A percentile compares a stretch with the other conserved stretches of the same genome.
These are phyloP conservation scores for Plantago elongata DNA, from an alignment of 257 asterid genomes.

Conservation along the genomic window DNA sequence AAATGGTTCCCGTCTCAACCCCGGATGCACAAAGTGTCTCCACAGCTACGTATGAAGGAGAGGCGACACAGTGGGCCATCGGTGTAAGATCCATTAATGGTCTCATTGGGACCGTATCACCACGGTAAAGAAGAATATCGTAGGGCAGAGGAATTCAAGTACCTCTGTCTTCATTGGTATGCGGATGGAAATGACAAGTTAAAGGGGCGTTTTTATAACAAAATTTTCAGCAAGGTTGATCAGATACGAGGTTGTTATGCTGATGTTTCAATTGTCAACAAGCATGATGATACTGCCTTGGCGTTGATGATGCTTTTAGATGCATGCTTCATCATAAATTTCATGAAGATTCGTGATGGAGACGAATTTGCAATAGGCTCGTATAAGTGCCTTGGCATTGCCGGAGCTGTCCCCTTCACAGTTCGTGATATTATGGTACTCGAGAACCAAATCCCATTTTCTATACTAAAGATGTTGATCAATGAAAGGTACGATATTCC, in stretches of 20 bases:
- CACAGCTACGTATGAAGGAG: background rate
- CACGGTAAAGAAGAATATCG: constrained; percentile 17
- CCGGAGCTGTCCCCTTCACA: background rate
- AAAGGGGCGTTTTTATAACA: background rate
- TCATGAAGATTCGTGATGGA: background rate
- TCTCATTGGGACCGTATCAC: constrained; percentile 30
- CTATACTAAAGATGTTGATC: background rate
- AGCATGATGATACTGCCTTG: background rate
- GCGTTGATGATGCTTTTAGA: constrained; percentile 14
- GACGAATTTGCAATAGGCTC: background rate
- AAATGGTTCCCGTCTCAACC: background rate
- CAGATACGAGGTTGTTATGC: constrained; percentile 8
- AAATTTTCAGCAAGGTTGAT: background rate
- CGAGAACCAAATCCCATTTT: constrained; percentile 14
- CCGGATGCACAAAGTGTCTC: constrained; percentile 7
- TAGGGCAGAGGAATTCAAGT: constrained; percentile 16
- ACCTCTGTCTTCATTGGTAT: background rate
- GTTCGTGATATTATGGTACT: constrained; percentile 1
- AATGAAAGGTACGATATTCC: background rate
- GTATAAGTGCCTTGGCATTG: background rate
- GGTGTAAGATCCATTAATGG: constrained; percentile 15
- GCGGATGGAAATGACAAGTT: background rate
- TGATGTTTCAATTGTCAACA: background rate
- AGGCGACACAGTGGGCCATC: background rate
- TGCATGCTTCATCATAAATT: constrained; percentile 13